Evolutionary conservation across 2,329 filamentous ascomycete species (phyloP).

Genomic region (Rhynchosporium agropyri): DNA sequence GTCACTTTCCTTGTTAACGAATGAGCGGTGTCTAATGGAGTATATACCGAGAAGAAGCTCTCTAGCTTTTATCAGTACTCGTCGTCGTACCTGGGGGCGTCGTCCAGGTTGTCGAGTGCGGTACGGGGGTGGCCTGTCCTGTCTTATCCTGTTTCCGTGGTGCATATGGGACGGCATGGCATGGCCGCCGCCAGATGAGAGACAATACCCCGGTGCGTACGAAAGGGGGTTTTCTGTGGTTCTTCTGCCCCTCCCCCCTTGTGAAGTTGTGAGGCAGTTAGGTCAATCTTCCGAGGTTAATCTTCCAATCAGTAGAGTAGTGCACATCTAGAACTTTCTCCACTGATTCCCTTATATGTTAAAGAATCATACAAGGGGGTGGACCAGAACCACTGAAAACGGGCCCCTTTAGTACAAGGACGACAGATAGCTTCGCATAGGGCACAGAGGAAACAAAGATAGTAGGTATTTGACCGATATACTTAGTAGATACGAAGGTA

Average conservation of each 20-base stretch:
- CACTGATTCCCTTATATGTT: no score
- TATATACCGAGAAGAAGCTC: conserved; percentile 33
- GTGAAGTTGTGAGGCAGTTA: no score
- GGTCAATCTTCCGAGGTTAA: no score
- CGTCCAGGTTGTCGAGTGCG: conserved; percentile 29
- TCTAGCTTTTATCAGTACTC: neutral
- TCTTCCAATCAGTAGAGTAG: no score
- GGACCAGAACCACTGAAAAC: no score
- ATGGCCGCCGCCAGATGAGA: conserved; percentile 1
- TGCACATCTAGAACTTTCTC: no score
- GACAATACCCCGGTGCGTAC: neutral
- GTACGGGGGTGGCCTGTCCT: conserved; percentile 17
- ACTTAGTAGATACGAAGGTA: no score
- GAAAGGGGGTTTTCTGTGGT: no score
- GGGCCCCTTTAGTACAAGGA: neutral
- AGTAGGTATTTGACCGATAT: neutral
- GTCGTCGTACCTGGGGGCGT: neutral
- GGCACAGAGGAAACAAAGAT: neutral
- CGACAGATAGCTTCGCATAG: conserved; percentile 8
- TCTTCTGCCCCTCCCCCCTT: no score
- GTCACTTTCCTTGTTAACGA: conserved; percentile 15
- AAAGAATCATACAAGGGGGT: no score
- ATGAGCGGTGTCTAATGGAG: no score
- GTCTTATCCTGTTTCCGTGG: conserved; percentile 15
- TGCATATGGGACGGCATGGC: conserved; percentile 10